Conservation (phyloP, 495 filamentous ascomycete species). For the Acidomyces sp. region DNA sequence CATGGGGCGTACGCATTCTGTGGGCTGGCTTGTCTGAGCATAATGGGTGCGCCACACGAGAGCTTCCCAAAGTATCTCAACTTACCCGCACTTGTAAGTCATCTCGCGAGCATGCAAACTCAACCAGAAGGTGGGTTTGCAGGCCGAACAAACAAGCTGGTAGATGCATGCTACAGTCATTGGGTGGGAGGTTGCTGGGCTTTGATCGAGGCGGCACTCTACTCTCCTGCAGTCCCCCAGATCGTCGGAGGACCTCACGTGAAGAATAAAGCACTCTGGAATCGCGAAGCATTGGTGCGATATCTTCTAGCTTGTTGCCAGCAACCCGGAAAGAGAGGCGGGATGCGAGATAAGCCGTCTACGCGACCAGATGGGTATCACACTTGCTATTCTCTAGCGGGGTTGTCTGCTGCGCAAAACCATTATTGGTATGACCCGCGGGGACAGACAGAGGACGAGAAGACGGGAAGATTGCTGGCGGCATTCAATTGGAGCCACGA, state of each 20-base stretch:
- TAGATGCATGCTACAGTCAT: constrained; percentile 94
- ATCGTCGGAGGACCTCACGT: neutral
- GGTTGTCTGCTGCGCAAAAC: constrained; percentile 71
- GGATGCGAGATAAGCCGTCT: constrained; percentile 84
- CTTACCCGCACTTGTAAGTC: constrained; percentile 60
- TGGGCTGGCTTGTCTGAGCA: constrained; percentile 71
- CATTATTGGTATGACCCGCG: constrained; percentile 46
- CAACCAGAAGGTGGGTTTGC: constrained; percentile 83
- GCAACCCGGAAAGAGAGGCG: constrained; percentile 47
- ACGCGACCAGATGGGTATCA: constrained; percentile 84
- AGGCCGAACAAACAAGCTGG: constrained; percentile 93
- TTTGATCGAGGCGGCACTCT: constrained; percentile 66
- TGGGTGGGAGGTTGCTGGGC: constrained; percentile 96
- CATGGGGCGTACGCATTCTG: constrained; percentile 97
- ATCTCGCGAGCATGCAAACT: constrained; percentile 82
- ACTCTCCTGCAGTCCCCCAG: neutral
- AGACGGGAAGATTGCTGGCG: constrained; percentile 29
- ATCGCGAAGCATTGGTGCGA: constrained; percentile 65
- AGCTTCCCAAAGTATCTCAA: constrained; percentile 64
- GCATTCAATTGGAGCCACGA: constrained; percentile 54
- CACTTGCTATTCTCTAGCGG: constrained; percentile 76
- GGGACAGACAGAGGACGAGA: neutral
- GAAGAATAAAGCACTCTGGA: constrained; percentile 46
- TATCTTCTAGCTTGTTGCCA: constrained; percentile 89
- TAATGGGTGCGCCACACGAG: constrained; percentile 62